These are phyloP conservation scores for Pichia inconspicua DNA, from an alignment of 1,139 yeast species.

Conservation along the genomic window DNA sequence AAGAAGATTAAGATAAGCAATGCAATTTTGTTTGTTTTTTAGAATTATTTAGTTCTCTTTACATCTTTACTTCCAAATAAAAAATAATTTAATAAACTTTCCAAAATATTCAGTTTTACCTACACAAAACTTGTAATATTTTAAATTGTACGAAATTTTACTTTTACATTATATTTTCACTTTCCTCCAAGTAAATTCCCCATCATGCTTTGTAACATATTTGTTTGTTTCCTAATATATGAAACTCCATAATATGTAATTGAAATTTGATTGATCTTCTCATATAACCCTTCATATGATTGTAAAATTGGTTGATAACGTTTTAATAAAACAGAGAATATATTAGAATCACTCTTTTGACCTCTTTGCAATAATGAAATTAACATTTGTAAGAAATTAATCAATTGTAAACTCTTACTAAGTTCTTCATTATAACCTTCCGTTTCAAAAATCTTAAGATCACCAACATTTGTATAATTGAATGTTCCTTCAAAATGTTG, in stretches of 20 bases:
- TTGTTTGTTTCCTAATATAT: conserved; percentile 47
- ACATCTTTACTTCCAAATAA: not conserved
- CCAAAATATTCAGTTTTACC: no score
- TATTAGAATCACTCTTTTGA: conserved; percentile 26
- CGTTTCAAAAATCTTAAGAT: conserved; percentile 15
- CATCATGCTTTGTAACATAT: conserved; percentile 80
- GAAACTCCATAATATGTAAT: conserved; percentile 49
- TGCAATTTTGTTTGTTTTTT: conserved; percentile 27
- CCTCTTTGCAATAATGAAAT: conserved; percentile 54
- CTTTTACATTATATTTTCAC: not conserved
- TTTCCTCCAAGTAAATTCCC: conserved; percentile 54
- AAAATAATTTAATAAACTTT: not conserved
- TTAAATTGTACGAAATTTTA: no score
- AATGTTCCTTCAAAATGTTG: conserved; percentile 8
- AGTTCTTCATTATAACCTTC: conserved; percentile 19
- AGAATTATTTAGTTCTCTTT: conserved; percentile 2
- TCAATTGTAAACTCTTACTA: conserved; percentile 28
- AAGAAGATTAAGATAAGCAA: conserved; percentile 57
- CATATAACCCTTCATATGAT: conserved; percentile 41
- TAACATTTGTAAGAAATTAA: conserved; percentile 67
- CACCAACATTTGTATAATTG: conserved; percentile 10
- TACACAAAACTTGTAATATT: no score
- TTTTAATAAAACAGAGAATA: conserved; percentile 23
- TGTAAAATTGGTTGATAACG: conserved; percentile 32
- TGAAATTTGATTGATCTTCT: conserved; percentile 39